Base-by-base conservation (phyloP, 73 alveolate genomes). In the Durusdinium trenchii region DNA sequence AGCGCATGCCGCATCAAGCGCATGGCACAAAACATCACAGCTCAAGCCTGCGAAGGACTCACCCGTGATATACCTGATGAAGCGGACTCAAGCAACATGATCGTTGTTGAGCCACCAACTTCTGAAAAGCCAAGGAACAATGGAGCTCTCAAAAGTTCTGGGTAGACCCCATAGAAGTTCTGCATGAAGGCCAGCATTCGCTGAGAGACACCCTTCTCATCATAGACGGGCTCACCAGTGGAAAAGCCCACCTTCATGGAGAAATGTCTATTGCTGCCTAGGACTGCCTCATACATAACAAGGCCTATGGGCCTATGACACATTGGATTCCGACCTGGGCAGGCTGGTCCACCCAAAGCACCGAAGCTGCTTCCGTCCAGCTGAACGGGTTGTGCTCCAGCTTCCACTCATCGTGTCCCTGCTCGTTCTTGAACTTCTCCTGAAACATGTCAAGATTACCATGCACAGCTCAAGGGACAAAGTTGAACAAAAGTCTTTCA, bases 281-380 rank as follows among this genome's bases (percentile, higher is more conserved):
- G 73, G 30, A 60, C 1, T 60, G n/a, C 30, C 73, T 23, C 73
- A 60, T 2, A 60, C 18, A 60, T 32, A 60, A 23, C 73, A 60
- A 60, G 18, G 18, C 30, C 73, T 23, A 23, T 60, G 73, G 73
- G 30, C 4, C 73, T n/a, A 3, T 38, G 85, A 6, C 85, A 28
- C 52, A 48, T 23, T 23, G 73, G 73, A 35, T 38, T 75, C 94
- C 18, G n/a, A 48, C 98, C 98, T 91, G 90, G 46, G 90, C 98
- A 47, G 98, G 98, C 90, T 91, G 98, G 57, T 91, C 98, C 46
- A 91, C 98, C 98, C 98, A 91, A 36, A 91, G 90, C 57, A 91
- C 85, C 36, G 98, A 67, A 23, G 90, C 98, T 6, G 89, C 98
- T 91, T 91, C 82, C 38, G 98, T 91, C 98, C 98, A 91, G 98